A percentile compares a stretch with the other conserved stretches of the same genome.
Conservation (phyloP, 169 alveolate species). For the Prorocentrum cordatum region DNA sequence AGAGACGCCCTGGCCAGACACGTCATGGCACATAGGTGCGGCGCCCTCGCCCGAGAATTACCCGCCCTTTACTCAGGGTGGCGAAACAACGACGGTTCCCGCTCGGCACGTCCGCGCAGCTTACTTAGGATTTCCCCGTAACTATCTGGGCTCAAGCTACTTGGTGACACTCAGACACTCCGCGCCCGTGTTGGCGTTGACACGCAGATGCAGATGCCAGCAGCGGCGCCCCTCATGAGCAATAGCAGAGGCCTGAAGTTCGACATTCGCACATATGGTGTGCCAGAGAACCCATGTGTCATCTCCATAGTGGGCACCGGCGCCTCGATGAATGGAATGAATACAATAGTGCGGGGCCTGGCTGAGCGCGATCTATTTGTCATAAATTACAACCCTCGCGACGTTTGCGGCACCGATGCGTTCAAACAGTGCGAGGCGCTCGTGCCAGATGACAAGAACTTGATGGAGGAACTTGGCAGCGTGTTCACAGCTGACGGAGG, state of each 20-base stretch:
- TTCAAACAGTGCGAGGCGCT: slow-evolving; percentile 1
- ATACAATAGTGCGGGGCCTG: neutral
- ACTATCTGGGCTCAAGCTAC: too few species aligned
- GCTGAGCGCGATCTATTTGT: neutral
- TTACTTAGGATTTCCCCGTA: too few species aligned
- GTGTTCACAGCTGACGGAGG: neutral
- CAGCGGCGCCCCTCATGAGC: neutral
- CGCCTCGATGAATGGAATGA: slow-evolving; percentile 1
- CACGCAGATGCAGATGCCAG: too few species aligned
- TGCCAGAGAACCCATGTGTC: neutral
- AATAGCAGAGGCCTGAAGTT: neutral
- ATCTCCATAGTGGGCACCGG: slow-evolving; percentile 22
- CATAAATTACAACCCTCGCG: slow-evolving; percentile 18
- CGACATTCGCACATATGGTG: neutral
- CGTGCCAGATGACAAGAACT: neutral
- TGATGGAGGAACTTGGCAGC: slow-evolving; percentile 10
- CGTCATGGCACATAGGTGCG: too few species aligned
- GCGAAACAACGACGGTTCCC: too few species aligned
- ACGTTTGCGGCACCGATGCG: neutral
- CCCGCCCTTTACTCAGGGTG: too few species aligned
- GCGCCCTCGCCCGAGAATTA: too few species aligned
- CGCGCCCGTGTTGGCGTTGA: too few species aligned
- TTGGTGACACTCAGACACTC: too few species aligned
- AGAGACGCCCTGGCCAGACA: too few species aligned
- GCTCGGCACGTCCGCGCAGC: too few species aligned